These are phyloP conservation scores for Solioccasus polychromus DNA, from an alignment of 768 basidiomycete species.

Conservation along the genomic window DNA sequence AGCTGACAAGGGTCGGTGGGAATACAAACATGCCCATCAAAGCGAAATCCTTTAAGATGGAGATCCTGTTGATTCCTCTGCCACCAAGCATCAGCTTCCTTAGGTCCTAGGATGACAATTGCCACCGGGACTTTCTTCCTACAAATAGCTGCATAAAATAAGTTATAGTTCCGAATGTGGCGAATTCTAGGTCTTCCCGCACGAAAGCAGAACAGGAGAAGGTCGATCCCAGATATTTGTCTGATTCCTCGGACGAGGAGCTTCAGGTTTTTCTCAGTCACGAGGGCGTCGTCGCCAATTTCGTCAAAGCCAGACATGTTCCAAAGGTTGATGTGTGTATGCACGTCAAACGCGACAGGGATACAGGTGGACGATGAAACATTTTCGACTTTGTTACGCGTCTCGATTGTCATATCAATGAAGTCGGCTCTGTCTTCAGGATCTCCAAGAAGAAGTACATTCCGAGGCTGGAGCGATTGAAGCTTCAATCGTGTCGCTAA, in stretches of 20 bases:
- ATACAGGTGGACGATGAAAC: conserved; percentile 1
- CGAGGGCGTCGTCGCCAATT: conserved; percentile 4
- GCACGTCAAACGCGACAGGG: conserved; percentile 2
- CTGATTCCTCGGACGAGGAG: conserved; percentile 14
- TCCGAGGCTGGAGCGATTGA: conserved; percentile 14
- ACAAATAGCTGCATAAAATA: conserved; percentile 32
- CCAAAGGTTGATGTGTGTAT: conserved; percentile 20
- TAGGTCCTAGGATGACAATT: conserved; percentile 31
- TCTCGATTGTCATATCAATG: conserved; percentile 1
- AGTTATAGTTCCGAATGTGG: conserved; percentile 25
- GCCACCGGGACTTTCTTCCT: conserved; percentile 30
- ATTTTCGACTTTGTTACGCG: background rate
- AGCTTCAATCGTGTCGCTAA: background rate
- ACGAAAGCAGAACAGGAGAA: conserved; percentile 30
- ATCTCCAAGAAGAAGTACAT: conserved; percentile 18
- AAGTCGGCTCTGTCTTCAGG: conserved; percentile 12
- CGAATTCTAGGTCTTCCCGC: conserved; percentile 18
- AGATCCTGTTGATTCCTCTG: conserved; percentile 21
- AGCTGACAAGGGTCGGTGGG: conserved; percentile 6
- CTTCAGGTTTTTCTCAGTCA: conserved; percentile 16
- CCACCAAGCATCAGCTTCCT: conserved; percentile 27
- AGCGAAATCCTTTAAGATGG: conserved; percentile 18
- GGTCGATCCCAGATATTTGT: conserved; percentile 15
- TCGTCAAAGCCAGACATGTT: conserved; percentile 13
- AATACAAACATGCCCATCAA: conserved; percentile 27